Base-by-base conservation (phyloP, 768 basidiomycete genomes). In the Suillus spraguei region DNA sequence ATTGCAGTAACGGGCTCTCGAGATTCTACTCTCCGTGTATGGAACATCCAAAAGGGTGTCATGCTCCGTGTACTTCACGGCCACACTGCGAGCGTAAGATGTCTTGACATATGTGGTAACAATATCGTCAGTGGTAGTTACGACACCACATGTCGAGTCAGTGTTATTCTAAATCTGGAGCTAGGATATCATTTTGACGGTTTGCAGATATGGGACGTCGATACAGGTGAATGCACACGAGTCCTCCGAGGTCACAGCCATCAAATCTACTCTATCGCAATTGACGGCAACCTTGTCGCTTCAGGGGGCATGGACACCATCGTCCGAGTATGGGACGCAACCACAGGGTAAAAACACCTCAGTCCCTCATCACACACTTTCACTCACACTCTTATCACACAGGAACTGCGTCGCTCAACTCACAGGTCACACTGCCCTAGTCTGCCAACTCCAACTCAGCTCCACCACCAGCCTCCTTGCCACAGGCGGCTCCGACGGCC, bases 231-330 rank as follows among this genome's bases (percentile, higher is more conserved):
- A 71, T 98, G 95, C 73, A 65, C 97, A 39, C 90, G 91, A 62
- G 85, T 94, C 41, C 85, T 97, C 35, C 69, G 80, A 11, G 96
- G 96, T 0, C 96, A 98, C 73, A 85, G 87, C 60, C 90, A 92
- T 69, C 92, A 95, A 77, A 90, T 97, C 11, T 98, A 98, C 71
- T 86, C 89, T 0, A 91, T 97, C 46, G 93, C 94, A 11, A 96
- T 95, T 67, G 94, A 97, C 69, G 95, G 96, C 0, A 77, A 86
- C 20, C 80, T 86, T 14, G 84, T 96, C 58, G 92, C 89, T 1
- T 92, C 92, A 7, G 96, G 95, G 5, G 90, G 90, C n/a, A 77
- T 97, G 66, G 96, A 98, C 69, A 95, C 94, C n/a, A 94, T 91
- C 1, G 92, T 97, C 4, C 81, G 95, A 4, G 85, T 98, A 0